phyloP scores from a whole-genome alignment of 2,329 filamentous ascomycete genomes.

The Penicillium verrucosum region DNA sequence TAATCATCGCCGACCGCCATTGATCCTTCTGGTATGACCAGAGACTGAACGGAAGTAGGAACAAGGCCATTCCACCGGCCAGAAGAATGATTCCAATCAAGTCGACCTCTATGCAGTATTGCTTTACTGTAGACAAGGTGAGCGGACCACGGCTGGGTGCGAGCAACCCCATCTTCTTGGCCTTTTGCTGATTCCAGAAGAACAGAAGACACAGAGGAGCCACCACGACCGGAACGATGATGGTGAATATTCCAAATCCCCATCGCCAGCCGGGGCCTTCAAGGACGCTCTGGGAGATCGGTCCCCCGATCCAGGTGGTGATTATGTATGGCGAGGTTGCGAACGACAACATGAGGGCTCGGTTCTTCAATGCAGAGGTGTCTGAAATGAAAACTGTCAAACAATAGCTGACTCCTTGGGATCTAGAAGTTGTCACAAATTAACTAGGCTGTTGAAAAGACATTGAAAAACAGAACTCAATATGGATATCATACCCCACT shows the following conservation, averaged over 20 bases:
- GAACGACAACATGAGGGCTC: slow-evolving; percentile 59
- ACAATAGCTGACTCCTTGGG: slow-evolving; percentile 46
- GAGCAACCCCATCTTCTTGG: slow-evolving; percentile 53
- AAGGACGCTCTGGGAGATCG: slow-evolving; percentile 47
- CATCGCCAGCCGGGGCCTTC: slow-evolving; percentile 31
- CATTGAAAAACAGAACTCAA: neutral
- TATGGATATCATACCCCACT: slow-evolving; percentile 51
- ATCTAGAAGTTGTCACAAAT: neutral
- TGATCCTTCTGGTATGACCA: slow-evolving; percentile 13
- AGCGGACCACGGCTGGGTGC: slow-evolving; percentile 46
- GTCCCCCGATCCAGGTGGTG: slow-evolving; percentile 54
- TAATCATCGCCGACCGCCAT: slow-evolving; percentile 25
- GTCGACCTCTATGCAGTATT: slow-evolving; percentile 62
- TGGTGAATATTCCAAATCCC: slow-evolving; percentile 55
- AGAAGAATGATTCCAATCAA: slow-evolving; percentile 31
- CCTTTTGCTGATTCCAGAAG: slow-evolving; percentile 56
- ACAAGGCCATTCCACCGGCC: slow-evolving; percentile 25
- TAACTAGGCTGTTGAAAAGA: neutral
- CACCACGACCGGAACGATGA: slow-evolving; percentile 56
- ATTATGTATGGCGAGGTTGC: slow-evolving; percentile 60
- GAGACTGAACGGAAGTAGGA: slow-evolving; percentile 29
- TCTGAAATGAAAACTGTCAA: slow-evolving; percentile 61
- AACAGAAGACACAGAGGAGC: slow-evolving; percentile 56
- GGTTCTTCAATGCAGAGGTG: slow-evolving; percentile 57
- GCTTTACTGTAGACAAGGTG: slow-evolving; percentile 44